phyloP scores from a whole-genome alignment of 805 yeast species.

The Metschnikowia baotianmanensis region DNA sequence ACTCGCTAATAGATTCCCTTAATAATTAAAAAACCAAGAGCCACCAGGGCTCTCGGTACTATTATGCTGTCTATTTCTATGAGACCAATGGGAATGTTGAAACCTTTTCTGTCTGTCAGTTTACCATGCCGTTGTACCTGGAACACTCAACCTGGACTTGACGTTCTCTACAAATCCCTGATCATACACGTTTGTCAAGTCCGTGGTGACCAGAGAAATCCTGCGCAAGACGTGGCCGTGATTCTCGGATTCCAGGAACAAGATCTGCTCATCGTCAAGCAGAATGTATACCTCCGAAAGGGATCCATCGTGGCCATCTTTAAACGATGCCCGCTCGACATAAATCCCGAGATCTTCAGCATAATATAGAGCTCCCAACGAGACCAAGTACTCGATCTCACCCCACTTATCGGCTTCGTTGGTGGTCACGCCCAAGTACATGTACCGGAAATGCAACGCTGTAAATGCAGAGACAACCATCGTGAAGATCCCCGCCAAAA shows the following conservation, averaged over 20 bases:
- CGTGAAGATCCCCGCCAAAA: slow-evolving; percentile 45
- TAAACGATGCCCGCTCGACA: slow-evolving; percentile 24
- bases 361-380: slow-evolving; percentile 14
- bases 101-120: too few relatives aligned
- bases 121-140: too few relatives aligned
- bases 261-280: slow-evolving; percentile 25
- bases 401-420: slow-evolving; percentile 75
- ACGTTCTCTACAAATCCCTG: slow-evolving; percentile 45
- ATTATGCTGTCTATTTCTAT: too few relatives aligned
- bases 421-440: slow-evolving; percentile 70
- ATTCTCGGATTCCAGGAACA: slow-evolving; percentile 17
- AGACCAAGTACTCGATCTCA: slow-evolving; percentile 42
- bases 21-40: too few relatives aligned
- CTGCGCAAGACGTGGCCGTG: slow-evolving; percentile 14
- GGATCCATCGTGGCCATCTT: slow-evolving; percentile 6
- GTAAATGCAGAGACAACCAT: slow-evolving; percentile 43
- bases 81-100: too few relatives aligned
- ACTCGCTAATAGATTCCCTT: too few relatives aligned
- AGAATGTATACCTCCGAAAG: slow-evolving; percentile 27
- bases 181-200: slow-evolving; percentile 48
- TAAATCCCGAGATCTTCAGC: slow-evolving; percentile 13
- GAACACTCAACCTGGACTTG: slow-evolving; percentile 12
- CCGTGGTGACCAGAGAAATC: slow-evolving; percentile 26
- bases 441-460: slow-evolving; percentile 36
- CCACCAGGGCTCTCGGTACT: too few relatives aligned